A percentile compares a stretch with the other conserved stretches of the same genome.
Conservation (phyloP, 441 rosid genomes). For the Erodium trifolium region DNA sequence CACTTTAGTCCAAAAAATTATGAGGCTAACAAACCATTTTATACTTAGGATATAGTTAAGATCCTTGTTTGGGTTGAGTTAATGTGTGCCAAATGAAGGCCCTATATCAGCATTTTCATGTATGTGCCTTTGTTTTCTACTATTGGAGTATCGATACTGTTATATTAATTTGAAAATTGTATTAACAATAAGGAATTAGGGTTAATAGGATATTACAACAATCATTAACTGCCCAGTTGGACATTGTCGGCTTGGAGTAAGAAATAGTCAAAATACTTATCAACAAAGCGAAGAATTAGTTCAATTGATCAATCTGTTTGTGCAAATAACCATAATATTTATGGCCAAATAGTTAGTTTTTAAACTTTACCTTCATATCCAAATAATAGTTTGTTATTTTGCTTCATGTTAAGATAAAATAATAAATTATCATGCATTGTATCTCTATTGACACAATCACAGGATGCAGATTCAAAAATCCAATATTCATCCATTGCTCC, state of each 20-base stretch:
- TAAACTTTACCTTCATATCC: neutral
- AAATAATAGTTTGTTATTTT: neutral
- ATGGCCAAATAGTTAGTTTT: neutral
- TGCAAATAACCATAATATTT: neutral
- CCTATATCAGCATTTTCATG: neutral
- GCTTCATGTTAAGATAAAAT: neutral
- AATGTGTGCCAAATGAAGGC: neutral
- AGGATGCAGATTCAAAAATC: slow-evolving; percentile 33
- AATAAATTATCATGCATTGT: neutral
- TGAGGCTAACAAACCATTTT: neutral
- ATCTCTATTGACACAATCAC: slow-evolving; percentile 18
- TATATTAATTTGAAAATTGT: neutral
- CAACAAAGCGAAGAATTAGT: neutral
- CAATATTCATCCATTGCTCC: slow-evolving; percentile 24
- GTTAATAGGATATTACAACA: no score
- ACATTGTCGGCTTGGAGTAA: no score
- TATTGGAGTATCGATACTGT: neutral
- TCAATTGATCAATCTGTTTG: neutral
- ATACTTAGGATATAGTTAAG: neutral
- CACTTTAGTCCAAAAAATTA: neutral
- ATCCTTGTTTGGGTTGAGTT: neutral
- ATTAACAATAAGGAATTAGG: neutral
- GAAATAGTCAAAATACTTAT: no score
- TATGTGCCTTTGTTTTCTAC: neutral
- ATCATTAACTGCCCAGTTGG: no score